Base-by-base conservation (phyloP, 2,329 filamentous ascomycete species). In the Nemania sp. region DNA sequence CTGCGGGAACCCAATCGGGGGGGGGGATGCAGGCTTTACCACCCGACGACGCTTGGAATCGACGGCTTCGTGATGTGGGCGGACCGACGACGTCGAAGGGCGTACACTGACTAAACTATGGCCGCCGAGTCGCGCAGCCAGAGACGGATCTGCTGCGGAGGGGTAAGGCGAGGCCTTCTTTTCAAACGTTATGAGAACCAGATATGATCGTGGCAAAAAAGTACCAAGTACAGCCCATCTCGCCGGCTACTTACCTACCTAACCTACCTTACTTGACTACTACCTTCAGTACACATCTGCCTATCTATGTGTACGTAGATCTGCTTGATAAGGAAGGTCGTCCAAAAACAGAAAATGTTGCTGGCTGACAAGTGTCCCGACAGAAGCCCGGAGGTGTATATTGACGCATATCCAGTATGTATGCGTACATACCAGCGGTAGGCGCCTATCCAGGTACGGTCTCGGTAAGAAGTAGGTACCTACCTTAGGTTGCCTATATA, bases 241-340 rank as follows among this genome's bases (percentile, higher is more conserved):
- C n/a, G n/a, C n/a, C n/a, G n/a, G n/a, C n/a, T n/a, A n/a, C n/a
- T n/a, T 29, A 29, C 25, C 25, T 29, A 3, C 25, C 25, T 29
- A n/a, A n/a, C 25, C 25, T 7, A 4, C 25, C 25, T 7, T 29
- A 29, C 7, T 4, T 4, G 25, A 7, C 25, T 29, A 7, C 25
- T 7, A 7, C 25, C n/a, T n/a, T n/a, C n/a, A n/a, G n/a, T 29
- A 29, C 7, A 29, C 25, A 29, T 29, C 25, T 29, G 25, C 25
- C n/a, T n/a, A n/a, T n/a, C n/a, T n/a, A n/a, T n/a, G 25, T 29
- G 25, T 29, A 29, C 25, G 49, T 18, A 37, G 46, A 32, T 29
- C 29, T 29, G 42, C 67, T 62, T 56, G 59, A 68, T 68, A 56
- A 65, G 68, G 68, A 69, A 70, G 68, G 68, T 69, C 62, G 53